These are phyloP conservation scores for Neonectria hederae DNA, from an alignment of 2,329 filamentous ascomycete species.

Conservation along the genomic window DNA sequence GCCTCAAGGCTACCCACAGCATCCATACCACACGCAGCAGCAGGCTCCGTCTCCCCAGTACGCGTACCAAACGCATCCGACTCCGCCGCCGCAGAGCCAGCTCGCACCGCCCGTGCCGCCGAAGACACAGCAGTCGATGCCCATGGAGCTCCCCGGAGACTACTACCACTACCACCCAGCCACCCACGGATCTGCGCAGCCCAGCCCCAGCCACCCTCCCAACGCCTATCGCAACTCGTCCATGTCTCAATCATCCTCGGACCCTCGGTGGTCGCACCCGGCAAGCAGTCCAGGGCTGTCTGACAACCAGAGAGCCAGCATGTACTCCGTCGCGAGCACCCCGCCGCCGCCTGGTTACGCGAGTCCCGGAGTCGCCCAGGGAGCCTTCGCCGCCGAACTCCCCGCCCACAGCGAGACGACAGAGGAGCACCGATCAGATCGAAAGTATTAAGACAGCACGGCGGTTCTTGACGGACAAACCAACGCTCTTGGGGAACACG, in stretches of 20 bases:
- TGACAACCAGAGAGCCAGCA: conserved; percentile 40
- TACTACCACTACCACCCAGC: conserved; percentile 55
- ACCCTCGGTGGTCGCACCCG: conserved; percentile 55
- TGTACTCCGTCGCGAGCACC: conserved; percentile 39
- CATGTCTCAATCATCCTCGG: conserved; percentile 30
- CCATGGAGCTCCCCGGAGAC: conserved; percentile 61
- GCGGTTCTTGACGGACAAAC: neutral
- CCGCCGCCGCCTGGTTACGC: conserved; percentile 42
- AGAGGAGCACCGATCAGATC: conserved; percentile 52
- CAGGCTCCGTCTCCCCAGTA: conserved; percentile 34
- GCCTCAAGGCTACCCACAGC: conserved; percentile 19
- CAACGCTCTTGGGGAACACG: neutral
- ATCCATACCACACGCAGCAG: conserved; percentile 24
- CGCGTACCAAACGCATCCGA: conserved; percentile 28
- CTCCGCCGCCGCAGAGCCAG: conserved; percentile 8
- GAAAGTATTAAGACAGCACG: conserved; percentile 9
- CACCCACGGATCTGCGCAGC: conserved; percentile 45
- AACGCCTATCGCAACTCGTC: conserved; percentile 40
- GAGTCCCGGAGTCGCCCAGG: conserved; percentile 54
- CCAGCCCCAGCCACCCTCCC: conserved; percentile 27
- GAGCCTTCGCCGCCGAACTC: conserved; percentile 55
- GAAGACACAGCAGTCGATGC: conserved; percentile 38
- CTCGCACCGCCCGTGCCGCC: conserved; percentile 39
- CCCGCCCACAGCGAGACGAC: conserved; percentile 58
- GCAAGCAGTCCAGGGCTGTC: conserved; percentile 39